These are phyloP conservation scores for Boletus rubropictus DNA, from an alignment of 768 basidiomycete genomes.

Conservation along the genomic window DNA sequence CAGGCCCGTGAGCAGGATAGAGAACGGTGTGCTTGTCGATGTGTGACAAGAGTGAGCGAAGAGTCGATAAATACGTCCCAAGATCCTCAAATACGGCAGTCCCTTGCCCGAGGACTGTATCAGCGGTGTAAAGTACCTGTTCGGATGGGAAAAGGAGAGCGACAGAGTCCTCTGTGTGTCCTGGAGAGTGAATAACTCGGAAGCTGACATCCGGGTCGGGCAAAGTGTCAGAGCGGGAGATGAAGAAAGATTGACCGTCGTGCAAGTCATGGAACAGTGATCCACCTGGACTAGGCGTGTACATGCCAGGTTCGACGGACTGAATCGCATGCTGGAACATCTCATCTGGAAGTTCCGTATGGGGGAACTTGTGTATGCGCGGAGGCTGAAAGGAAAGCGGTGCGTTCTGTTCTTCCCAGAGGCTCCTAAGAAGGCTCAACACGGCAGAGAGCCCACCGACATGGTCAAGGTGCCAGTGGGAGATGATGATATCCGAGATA, in stretches of 20 bases:
- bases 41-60: slow-evolving; percentile 49
- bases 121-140: slow-evolving; percentile 78
- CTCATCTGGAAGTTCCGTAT: slow-evolving; percentile 28
- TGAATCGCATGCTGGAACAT: slow-evolving; percentile 34
- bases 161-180: slow-evolving; percentile 86
- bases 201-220: slow-evolving; percentile 30
- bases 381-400: slow-evolving; percentile 54
- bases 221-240: slow-evolving; percentile 17
- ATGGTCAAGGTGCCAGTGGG: slow-evolving; percentile 90
- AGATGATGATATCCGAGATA: slow-evolving; percentile 85
- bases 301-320: slow-evolving; percentile 38
- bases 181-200: slow-evolving; percentile 77
- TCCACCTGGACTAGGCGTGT: slow-evolving; percentile 40
- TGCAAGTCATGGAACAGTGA: slow-evolving; percentile 51
- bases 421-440: slow-evolving; percentile 52
- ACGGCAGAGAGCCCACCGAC: slow-evolving; percentile 69
- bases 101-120: slow-evolving; percentile 87
- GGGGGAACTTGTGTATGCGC: slow-evolving; percentile 68
- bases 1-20: slow-evolving; percentile 90
- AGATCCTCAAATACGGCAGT: slow-evolving; percentile 88
- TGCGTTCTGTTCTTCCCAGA: slow-evolving; percentile 54
- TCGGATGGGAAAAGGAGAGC: slow-evolving; percentile 66
- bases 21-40: slow-evolving; percentile 44
- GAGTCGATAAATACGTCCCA: slow-evolving; percentile 56
- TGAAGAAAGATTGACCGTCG: slow-evolving; percentile 48